phyloP scores from a whole-genome alignment of 176 grass and related monocot species.

The Musa beccarii region DNA sequence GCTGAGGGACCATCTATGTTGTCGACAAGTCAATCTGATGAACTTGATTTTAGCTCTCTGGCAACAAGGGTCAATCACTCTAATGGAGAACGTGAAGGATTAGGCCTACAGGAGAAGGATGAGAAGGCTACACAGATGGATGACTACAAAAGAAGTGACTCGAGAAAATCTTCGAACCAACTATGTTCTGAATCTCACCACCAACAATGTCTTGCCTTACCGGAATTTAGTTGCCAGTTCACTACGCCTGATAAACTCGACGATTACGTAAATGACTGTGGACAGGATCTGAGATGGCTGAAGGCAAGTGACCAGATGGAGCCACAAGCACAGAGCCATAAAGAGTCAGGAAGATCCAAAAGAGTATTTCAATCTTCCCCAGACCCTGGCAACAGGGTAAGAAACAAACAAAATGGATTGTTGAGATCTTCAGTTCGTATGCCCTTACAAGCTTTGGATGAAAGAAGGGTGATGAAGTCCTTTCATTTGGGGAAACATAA shows the following conservation, averaged over 20 bases:
- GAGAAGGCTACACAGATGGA: constrained; percentile 4
- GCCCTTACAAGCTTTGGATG: neutral
- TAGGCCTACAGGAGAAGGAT: neutral
- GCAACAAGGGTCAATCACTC: constrained; percentile 7
- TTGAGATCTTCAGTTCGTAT: neutral
- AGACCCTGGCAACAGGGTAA: neutral
- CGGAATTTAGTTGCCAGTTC: neutral
- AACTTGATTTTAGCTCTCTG: constrained; percentile 7
- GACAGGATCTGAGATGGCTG: neutral
- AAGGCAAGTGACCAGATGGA: neutral
- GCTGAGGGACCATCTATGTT: neutral
- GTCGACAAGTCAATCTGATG: constrained; percentile 2
- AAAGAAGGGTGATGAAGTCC: neutral
- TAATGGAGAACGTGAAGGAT: neutral
- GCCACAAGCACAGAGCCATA: neutral
- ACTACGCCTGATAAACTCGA: neutral
- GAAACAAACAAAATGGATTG: neutral
- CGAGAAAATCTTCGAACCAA: neutral
- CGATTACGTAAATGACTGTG: neutral
- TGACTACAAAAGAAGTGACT: neutral
- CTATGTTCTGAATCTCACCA: neutral
- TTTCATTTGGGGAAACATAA: constrained; percentile 8
- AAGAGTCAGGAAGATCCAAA: neutral
- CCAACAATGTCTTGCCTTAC: neutral
- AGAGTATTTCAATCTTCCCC: neutral